Conservation (phyloP, 768 basidiomycete species). For the Psilocybe tampanensis region DNA sequence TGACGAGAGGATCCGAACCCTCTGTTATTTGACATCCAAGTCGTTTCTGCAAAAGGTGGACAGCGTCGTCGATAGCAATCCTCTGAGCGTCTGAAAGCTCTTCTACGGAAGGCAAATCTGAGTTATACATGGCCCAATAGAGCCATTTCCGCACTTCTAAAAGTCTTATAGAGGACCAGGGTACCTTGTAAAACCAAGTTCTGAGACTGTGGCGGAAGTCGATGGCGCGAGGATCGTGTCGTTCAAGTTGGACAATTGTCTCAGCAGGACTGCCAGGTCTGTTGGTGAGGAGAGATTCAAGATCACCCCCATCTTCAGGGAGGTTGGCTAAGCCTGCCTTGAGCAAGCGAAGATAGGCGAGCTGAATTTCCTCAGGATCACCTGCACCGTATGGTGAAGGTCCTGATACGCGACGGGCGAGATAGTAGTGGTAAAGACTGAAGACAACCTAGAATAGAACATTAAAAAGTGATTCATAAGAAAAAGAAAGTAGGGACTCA, state of each 20-base stretch:
- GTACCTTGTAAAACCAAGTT: slow-evolving; percentile 77
- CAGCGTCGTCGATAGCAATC: slow-evolving; percentile 55
- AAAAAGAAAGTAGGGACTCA: slow-evolving; percentile 26
- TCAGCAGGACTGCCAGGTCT: slow-evolving; percentile 67
- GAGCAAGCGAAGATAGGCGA: slow-evolving; percentile 62
- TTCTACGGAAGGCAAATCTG: slow-evolving; percentile 55
- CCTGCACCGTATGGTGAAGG: slow-evolving; percentile 46
- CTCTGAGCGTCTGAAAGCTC: slow-evolving; percentile 47
- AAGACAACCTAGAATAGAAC: slow-evolving; percentile 56
- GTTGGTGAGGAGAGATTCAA: slow-evolving; percentile 48
- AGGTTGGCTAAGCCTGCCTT: slow-evolving; percentile 65
- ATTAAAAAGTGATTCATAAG: not conserved
- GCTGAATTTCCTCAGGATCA: slow-evolving; percentile 57
- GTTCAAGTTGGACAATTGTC: slow-evolving; percentile 54
- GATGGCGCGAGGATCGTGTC: slow-evolving; percentile 68
- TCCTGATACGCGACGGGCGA: slow-evolving; percentile 49
- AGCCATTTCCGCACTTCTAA: slow-evolving; percentile 75
- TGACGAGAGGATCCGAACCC: slow-evolving; percentile 52
- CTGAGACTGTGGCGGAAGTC: slow-evolving; percentile 72
- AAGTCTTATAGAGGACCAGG: slow-evolving; percentile 71
- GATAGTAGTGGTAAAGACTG: slow-evolving; percentile 61
- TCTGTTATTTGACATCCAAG: slow-evolving; percentile 66
- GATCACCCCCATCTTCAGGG: slow-evolving; percentile 53
- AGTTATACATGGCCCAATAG: slow-evolving; percentile 82
- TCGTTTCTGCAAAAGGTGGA: slow-evolving; percentile 70